A percentile compares a stretch with the other conserved stretches of the same genome.
Evolutionary conservation across 805 yeast species (phyloP).

Genomic region (Blastobotrys attinorum): DNA sequence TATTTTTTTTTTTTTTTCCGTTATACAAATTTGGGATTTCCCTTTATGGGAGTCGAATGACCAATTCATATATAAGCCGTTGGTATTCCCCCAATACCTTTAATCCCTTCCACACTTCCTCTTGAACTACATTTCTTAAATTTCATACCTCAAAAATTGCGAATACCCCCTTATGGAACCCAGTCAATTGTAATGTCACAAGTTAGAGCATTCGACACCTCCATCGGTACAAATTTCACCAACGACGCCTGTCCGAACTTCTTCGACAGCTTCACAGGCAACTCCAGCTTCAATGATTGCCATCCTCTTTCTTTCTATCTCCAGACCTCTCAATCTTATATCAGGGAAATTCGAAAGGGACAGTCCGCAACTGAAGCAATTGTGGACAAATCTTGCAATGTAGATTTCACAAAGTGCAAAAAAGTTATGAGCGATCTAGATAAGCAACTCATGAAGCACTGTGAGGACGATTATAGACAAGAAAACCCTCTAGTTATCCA

Average conservation of each 20-base stretch:
- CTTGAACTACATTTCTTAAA: too few relatives aligned
- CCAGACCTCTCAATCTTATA: constrained; percentile 24
- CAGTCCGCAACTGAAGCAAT: constrained; percentile 21
- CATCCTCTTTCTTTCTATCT: constrained; percentile 27
- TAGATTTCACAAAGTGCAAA: constrained; percentile 17
- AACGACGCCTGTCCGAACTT: constrained; percentile 21
- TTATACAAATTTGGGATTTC: too few relatives aligned
- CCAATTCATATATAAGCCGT: too few relatives aligned
- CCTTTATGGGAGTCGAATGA: too few relatives aligned
- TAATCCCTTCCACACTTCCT: too few relatives aligned
- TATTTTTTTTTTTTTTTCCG: too few relatives aligned
- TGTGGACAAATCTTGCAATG: constrained; percentile 22
- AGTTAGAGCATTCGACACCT: constrained; percentile 26
- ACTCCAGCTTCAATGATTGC: constrained; percentile 21
- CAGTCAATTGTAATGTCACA: neutral
- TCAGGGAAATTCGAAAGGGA: constrained; percentile 17
- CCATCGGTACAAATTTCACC: constrained; percentile 24
- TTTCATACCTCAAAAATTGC: too few relatives aligned
- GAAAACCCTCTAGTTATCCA: constrained; percentile 23
- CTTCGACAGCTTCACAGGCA: constrained; percentile 19
- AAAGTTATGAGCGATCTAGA: constrained; percentile 19
- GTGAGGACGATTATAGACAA: constrained; percentile 18
- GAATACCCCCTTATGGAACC: too few relatives aligned
- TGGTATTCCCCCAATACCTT: too few relatives aligned
- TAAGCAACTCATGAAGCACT: constrained; percentile 13